Percentiles rank a stretch among this genome's conserved stretches.
phyloP scores from a whole-genome alignment of 2,329 filamentous ascomycete species.

The Sporothrix variecibatus region DNA sequence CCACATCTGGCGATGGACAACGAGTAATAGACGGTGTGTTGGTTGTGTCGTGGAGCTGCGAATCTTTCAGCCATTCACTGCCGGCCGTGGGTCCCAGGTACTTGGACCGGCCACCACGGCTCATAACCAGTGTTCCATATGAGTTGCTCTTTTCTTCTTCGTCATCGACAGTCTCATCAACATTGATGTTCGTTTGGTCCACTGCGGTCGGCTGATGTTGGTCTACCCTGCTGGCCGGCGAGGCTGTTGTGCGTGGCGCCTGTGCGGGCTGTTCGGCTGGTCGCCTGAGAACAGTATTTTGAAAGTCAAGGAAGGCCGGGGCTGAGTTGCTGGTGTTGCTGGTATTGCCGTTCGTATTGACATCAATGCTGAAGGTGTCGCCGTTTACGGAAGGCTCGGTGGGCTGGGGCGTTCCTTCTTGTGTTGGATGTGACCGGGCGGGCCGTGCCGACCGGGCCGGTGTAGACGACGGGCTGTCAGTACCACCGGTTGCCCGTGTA shows the following conservation, averaged over 20 bases:
- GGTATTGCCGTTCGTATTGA: not conserved
- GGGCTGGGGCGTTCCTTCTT: not conserved
- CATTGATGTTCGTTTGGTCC: not conserved
- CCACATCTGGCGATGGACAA: slow-evolving; percentile 7
- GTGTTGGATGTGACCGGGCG: not conserved
- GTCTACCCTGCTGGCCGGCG: no score
- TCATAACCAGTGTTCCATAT: slow-evolving; percentile 24
- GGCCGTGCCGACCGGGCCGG: not conserved
- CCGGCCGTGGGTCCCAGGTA: slow-evolving; percentile 24
- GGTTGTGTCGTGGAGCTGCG: slow-evolving; percentile 18
- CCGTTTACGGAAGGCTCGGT: not conserved
- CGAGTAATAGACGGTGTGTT: slow-evolving; percentile 12
- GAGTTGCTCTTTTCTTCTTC: slow-evolving; percentile 18
- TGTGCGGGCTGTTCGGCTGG: not conserved
- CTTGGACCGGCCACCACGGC: slow-evolving; percentile 20
- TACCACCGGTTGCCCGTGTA: not conserved
- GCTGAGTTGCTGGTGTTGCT: not conserved
- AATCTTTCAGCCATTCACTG: slow-evolving; percentile 25
- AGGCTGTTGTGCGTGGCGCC: not conserved
- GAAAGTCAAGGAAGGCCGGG: not conserved
- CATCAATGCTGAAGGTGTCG: not conserved
- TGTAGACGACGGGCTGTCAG: not conserved
- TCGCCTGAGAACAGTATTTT: not conserved
- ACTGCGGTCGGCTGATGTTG: not conserved
- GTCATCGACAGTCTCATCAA: not conserved